Base-by-base conservation (phyloP, 2,329 filamentous ascomycete genomes). In the Paecilomyces niveus region DNA sequence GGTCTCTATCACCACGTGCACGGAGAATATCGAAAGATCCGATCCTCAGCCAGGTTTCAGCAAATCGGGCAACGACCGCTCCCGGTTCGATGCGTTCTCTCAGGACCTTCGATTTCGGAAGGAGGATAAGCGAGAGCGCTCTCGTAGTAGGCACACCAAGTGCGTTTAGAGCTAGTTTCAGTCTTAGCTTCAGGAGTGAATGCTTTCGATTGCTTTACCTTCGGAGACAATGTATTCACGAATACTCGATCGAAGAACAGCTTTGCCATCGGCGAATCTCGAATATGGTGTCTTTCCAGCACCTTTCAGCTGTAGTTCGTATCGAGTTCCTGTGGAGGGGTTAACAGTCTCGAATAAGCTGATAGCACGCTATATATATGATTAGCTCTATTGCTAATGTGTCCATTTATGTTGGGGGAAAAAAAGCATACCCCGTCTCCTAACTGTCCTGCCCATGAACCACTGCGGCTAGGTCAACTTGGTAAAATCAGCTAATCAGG, bases 21-120 rank as follows among this genome's bases (percentile, higher is more conserved):
- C 92, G 85, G 8, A 92, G 82, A n/a, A 99, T 82, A 68, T 99
- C 95, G 70, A 99, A 99, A 21, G 89, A 97, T n/a, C 94, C 94
- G 55, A 99, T 85, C 24, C 94, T 83, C 53, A 99, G 75, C 94
- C 94, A 99, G 18, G 84, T 88, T 72, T 96, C 86, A 0, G 94
- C 94, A 69, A 97, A 97, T 10, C 94, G 85, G 29, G 90, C 83
- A 11, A 99, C 94, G 60, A 99, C 94, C 9, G 94, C 94, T 13
- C 92, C 93, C 0, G 93, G 92, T 73, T 99, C 94, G 2, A 89
- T 75, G 3, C 83, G 84, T 76, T 99, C 94, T 58, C 94, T 83
- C 33, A 86, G 72, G 0, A 97, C 92, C 61, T 82, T 85, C 31
- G 83, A 81, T 55, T 90, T 81, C 0, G 90, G 90, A 13, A 91